Conservation (phyloP, 768 basidiomycete genomes). For the Boletus vermiculosoides region DNA sequence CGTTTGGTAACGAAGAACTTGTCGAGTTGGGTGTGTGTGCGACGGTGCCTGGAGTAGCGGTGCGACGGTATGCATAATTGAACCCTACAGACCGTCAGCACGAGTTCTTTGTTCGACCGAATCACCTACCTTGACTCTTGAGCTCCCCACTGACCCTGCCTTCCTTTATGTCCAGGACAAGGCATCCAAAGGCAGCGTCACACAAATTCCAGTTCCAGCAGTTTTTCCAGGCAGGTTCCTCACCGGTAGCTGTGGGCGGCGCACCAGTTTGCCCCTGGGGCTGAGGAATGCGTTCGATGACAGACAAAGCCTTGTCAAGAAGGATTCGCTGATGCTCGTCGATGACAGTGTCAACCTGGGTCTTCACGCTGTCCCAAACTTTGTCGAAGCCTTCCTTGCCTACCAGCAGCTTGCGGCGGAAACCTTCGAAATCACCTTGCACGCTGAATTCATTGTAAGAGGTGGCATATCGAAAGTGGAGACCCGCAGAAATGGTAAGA, state of each 20-base stretch:
- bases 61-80: constrained; percentile 92
- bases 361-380: constrained; percentile 94
- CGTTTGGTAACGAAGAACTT: constrained; percentile 48
- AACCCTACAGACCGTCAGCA: constrained; percentile 57
- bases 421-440: constrained; percentile 84
- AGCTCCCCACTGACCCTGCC: constrained; percentile 90
- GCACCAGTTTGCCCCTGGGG: constrained; percentile 37
- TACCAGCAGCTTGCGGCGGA: constrained; percentile 71
- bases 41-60: constrained; percentile 51
- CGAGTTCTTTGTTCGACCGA: not conserved
- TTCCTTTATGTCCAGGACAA: constrained; percentile 87
- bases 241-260: constrained; percentile 54
- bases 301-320: constrained; percentile 84
- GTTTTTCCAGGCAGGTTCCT: constrained; percentile 97
- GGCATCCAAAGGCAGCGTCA: constrained; percentile 89
- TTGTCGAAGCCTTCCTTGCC: constrained; percentile 85
- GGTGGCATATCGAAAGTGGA: constrained; percentile 96
- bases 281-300: constrained; percentile 77
- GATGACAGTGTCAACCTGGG: constrained; percentile 87
- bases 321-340: constrained; percentile 87
- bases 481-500: constrained; percentile 87
- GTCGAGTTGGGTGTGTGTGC: constrained; percentile 59
- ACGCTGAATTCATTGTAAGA: constrained; percentile 98
- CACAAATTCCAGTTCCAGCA: constrained; percentile 99
- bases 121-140: constrained; percentile 77